Evolutionary conservation across 1,139 yeast species (phyloP).

Genomic region (Protomyces macrosporus): DNA sequence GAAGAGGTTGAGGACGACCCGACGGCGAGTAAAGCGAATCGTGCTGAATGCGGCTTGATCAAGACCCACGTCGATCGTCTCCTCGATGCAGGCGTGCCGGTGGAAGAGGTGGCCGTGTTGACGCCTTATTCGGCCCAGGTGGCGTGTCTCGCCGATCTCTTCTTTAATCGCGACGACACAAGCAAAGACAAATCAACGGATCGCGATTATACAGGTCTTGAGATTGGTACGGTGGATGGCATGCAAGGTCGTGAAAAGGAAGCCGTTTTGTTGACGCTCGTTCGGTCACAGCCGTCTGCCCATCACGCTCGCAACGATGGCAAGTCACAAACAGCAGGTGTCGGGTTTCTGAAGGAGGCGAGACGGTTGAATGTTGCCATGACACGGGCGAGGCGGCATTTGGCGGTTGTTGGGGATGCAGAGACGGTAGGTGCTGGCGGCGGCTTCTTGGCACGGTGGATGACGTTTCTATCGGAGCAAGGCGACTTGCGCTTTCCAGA

Average conservation of each 20-base stretch:
- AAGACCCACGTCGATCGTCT: slow-evolving; percentile 52
- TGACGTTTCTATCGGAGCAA: slow-evolving; percentile 60
- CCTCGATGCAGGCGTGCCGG: slow-evolving; percentile 48
- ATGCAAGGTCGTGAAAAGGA: slow-evolving; percentile 92
- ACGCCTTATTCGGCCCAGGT: slow-evolving; percentile 92
- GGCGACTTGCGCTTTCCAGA: slow-evolving; percentile 70
- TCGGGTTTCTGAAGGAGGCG: slow-evolving; percentile 71
- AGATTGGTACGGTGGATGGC: slow-evolving; percentile 83
- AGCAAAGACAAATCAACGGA: slow-evolving; percentile 5
- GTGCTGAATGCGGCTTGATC: slow-evolving; percentile 63
- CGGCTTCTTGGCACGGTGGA: slow-evolving; percentile 61
- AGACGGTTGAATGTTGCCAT: slow-evolving; percentile 83
- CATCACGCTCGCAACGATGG: neutral
- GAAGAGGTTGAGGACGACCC: slow-evolving; percentile 39
- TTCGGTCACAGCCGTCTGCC: slow-evolving; percentile 60
- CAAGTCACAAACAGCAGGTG: slow-evolving; percentile 41
- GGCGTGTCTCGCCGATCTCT: slow-evolving; percentile 48
- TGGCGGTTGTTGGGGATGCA: slow-evolving; percentile 81
- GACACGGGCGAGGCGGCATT: slow-evolving; percentile 80
- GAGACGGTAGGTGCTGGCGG: slow-evolving; percentile 51
- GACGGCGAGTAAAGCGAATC: slow-evolving; percentile 53
- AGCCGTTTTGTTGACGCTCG: slow-evolving; percentile 71
- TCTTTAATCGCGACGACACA: slow-evolving; percentile 4
- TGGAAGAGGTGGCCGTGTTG: slow-evolving; percentile 64
- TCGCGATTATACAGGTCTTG: slow-evolving; percentile 48